Conservation (phyloP, 306 rosid genomes). For the Ceratonia siliqua region DNA sequence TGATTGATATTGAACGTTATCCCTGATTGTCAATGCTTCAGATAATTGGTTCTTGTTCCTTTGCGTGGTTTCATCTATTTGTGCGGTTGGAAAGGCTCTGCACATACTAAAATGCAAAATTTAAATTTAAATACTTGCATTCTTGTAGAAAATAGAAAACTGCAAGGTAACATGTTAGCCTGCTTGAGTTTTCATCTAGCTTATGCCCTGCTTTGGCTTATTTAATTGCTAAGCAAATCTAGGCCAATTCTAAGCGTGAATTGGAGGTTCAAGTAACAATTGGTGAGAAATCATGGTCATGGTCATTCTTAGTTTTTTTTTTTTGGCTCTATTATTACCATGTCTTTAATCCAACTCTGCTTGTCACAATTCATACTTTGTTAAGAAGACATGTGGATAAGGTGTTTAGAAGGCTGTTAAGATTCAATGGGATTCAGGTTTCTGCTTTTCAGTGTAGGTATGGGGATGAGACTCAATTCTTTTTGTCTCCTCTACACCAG, state of each 20-base stretch:
- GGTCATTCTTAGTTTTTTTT: conserved; percentile 2
- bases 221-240: background rate
- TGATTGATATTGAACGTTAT: background rate
- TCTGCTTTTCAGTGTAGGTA: background rate
- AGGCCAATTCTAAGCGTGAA: background rate
- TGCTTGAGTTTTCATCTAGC: background rate
- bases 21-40: conserved; percentile 1
- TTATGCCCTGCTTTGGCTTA: background rate
- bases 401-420: background rate
- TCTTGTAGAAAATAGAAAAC: conserved; percentile 6
- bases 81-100: background rate
- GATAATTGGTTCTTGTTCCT: background rate
- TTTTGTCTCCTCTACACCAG: background rate
- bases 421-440: background rate
- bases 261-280: background rate
- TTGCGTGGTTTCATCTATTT: background rate
- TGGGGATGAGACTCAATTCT: background rate
- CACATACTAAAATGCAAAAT: background rate
- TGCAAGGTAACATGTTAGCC: background rate
- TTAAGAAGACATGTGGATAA: background rate
- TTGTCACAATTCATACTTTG: background rate
- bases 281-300: background rate
- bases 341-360: background rate
- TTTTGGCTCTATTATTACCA: background rate
- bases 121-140: background rate